Evolutionary conservation across 2,329 filamentous ascomycete genomes (phyloP).

Genomic region (Immersiporthe knoxdaviesiana): DNA sequence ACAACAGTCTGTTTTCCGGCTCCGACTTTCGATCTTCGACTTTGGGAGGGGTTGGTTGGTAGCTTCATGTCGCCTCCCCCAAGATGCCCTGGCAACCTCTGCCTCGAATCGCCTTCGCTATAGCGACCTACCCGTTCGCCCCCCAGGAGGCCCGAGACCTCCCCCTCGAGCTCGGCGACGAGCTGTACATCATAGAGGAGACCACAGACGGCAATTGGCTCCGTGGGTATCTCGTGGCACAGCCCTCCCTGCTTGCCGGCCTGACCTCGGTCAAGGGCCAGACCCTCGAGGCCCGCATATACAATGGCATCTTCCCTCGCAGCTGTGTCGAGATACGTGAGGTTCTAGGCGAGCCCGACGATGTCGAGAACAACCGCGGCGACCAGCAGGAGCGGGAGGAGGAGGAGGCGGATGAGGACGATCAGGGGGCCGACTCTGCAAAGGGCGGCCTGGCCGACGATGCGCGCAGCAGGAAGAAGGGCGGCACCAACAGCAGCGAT

Average conservation of each 20-base stretch:
- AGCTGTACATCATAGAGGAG: conserved; percentile 98
- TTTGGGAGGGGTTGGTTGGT: conserved; percentile 6
- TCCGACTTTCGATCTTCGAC: not conserved
- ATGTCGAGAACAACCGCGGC: conserved; percentile 50
- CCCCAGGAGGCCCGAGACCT: conserved; percentile 87
- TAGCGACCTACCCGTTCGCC: conserved; percentile 92
- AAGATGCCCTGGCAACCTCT: conserved; percentile 96
- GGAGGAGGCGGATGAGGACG: conserved; percentile 41
- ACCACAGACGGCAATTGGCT: conserved; percentile 92
- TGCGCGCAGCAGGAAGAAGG: conserved; percentile 40
- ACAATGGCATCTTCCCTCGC: conserved; percentile 96
- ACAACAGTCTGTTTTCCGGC: not conserved
- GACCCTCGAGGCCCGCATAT: conserved; percentile 92
- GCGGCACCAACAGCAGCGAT: conserved; percentile 34
- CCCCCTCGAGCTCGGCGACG: conserved; percentile 95
- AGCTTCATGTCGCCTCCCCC: conserved; percentile 30
- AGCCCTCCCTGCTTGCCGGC: conserved; percentile 88
- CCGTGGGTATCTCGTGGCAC: conserved; percentile 91
- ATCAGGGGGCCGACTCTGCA: conserved; percentile 52
- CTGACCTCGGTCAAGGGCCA: conserved; percentile 90
- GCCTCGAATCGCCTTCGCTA: conserved; percentile 95
- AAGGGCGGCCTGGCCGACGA: conserved; percentile 54
- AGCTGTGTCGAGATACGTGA: conserved; percentile 95
- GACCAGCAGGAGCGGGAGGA: conserved; percentile 22
- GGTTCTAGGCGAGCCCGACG: conserved; percentile 76